These are phyloP conservation scores for Fraxinus greggii DNA, from an alignment of 305 asterid genomes.

Conservation along the genomic window DNA sequence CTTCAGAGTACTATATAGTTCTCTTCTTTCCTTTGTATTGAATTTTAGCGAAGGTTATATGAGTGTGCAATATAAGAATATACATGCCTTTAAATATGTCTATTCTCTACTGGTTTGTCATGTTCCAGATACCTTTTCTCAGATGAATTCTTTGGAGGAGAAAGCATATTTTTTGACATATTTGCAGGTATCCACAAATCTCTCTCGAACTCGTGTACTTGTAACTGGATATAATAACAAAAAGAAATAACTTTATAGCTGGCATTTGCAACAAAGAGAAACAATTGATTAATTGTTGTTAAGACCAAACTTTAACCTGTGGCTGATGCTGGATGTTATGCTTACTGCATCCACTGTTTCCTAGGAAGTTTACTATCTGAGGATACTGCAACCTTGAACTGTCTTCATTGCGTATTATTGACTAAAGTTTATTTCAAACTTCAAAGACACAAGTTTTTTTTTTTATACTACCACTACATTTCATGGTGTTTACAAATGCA, in stretches of 20 bases:
- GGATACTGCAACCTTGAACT: background rate
- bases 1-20: conserved; percentile 65
- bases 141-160: conserved; percentile 86
- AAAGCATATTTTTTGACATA: conserved; percentile 76
- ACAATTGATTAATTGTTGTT: background rate
- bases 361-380: background rate
- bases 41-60: conserved; percentile 3
- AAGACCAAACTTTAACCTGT: background rate
- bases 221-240: background rate
- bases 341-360: background rate
- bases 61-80: background rate
- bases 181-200: conserved; percentile 63
- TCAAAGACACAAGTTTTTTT: background rate
- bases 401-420: background rate
- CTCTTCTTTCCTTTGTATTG: conserved; percentile 17
- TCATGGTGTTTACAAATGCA: conserved; percentile 15
- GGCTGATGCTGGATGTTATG: background rate
- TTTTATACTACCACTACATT: background rate
- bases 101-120: conserved; percentile 16
- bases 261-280: conserved; percentile 1
- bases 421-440: background rate
- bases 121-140: conserved; percentile 82
- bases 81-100: conserved; percentile 18
- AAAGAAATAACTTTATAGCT: background rate
- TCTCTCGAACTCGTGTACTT: background rate